These are phyloP conservation scores for Rhododendron simsii DNA, from an alignment of 148 eudicot genomes.

Conservation along the genomic window DNA sequence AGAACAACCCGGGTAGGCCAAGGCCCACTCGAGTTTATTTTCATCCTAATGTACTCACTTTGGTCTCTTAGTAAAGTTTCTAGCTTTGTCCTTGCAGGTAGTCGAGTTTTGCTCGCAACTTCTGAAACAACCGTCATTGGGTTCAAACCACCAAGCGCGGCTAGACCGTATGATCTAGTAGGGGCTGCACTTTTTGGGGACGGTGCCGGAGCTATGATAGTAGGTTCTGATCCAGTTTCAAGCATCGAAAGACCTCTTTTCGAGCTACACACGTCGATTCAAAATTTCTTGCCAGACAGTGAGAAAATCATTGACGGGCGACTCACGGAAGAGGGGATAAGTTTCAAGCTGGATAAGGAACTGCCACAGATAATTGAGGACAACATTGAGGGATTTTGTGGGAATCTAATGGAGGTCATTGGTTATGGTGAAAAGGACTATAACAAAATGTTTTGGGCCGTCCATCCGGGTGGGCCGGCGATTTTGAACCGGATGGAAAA, in stretches of 20 bases:
- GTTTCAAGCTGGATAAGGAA: constrained; percentile 70
- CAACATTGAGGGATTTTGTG: constrained; percentile 67
- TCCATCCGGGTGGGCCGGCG: constrained; percentile 97
- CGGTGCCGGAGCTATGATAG: constrained; percentile 89
- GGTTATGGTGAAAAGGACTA: constrained; percentile 43
- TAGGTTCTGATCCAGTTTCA: constrained; percentile 55
- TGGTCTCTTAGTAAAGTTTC: background rate
- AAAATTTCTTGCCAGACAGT: constrained; percentile 75
- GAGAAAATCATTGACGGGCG: constrained; percentile 86
- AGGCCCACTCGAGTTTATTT: background rate
- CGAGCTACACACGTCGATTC: constrained; percentile 77
- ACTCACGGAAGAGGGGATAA: constrained; percentile 93
- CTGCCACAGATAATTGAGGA: constrained; percentile 88
- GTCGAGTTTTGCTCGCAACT: constrained; percentile 76
- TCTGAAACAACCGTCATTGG: constrained; percentile 91
- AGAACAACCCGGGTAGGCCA: constrained; percentile 74
- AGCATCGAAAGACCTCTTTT: constrained; percentile 56
- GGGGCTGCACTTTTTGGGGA: constrained; percentile 96
- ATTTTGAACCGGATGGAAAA: constrained; percentile 78
- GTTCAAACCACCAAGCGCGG: constrained; percentile 72
- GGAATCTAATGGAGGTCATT: constrained; percentile 37
- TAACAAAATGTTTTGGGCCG: constrained; percentile 88
- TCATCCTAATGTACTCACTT: background rate
- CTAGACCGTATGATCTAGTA: constrained; percentile 79
- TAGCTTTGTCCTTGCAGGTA: constrained; percentile 8